Base-by-base conservation (phyloP, 306 rosid species). In the Sesbania bispinosa region DNA sequence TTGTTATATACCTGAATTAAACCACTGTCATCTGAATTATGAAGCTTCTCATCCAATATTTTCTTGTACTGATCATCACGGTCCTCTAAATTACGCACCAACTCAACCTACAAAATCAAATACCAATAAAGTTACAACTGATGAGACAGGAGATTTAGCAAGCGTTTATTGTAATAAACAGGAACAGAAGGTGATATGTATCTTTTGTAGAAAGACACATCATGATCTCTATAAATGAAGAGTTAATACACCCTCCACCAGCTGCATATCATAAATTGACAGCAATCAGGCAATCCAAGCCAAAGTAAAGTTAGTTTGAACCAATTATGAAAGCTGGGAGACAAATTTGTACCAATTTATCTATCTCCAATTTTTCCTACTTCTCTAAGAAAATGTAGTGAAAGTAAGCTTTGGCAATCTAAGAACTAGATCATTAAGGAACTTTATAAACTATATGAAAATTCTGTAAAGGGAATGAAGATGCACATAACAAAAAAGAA, bases 21-120 rank as follows among this genome's bases (percentile, higher is more conserved):
- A 58, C 95, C 86, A 70, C 78, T 65, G 16, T 69, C 77, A 59
- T 81, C 87, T 51, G 79, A 74, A 43, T 70, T 78, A 53, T 76
- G 89, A 77, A 93, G 90, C 78, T 85, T 93, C 72, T 89, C 87
- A 76, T 86, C 86, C 71, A 90, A 74, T 24, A 83, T 74, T 57
- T 67, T 82, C 88, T 83, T 89, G 93, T 79, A 86, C 67, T 79
- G 78, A 47, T 89, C 95, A 65, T 94, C 99, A 75, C 81, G 86
- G 70, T 69, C 87, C 76, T 79, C 94, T 60, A 91, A 78, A 69
- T 72, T 75, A 10, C 85, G 92, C 74, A 87, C 86, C 83, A 90
- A 77, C 75, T 90, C 96, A 52, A 90, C 88, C 98, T 93, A 71
- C 78, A 71, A 78, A 75, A 58, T 39, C 57, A 72, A 29, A 45